These are phyloP conservation scores for Berkeleyomyces rouxiae DNA, from an alignment of 2,329 filamentous ascomycete genomes.

Conservation along the genomic window DNA sequence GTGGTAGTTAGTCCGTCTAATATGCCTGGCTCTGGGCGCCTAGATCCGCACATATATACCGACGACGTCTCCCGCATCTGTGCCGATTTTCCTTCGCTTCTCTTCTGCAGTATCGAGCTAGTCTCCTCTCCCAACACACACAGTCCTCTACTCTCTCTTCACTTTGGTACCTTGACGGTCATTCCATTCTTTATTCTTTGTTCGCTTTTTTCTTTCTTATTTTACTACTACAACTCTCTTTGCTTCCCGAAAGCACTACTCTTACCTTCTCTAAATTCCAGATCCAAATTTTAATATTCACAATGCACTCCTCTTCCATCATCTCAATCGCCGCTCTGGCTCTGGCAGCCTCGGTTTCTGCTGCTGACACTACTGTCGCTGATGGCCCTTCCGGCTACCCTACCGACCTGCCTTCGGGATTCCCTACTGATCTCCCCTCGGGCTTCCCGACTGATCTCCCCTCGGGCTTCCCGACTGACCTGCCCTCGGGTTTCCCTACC, in stretches of 20 bases:
- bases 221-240: neutral
- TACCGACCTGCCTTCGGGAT: neutral
- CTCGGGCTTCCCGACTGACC: neutral
- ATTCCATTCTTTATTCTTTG: conserved; percentile 1
- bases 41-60: conserved; percentile 2
- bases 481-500: neutral
- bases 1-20: neutral
- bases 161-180: conserved; percentile 10
- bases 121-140: conserved; percentile 5
- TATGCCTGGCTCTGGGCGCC: neutral
- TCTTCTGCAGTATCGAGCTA: conserved; percentile 12
- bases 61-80: neutral
- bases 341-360: conserved; percentile 6
- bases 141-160: conserved; percentile 3
- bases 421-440: conserved; percentile 4
- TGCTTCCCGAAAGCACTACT: neutral
- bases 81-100: neutral
- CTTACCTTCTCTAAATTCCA: neutral
- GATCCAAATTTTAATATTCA: neutral
- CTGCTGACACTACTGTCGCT: neutral
- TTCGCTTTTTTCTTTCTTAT: neutral
- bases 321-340: conserved; percentile 7
- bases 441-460: neutral
- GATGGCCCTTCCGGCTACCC: neutral
- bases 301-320: conserved; percentile 9